phyloP scores from a whole-genome alignment of 345 rosid genomes.

The Eucalyptus regnans region DNA sequence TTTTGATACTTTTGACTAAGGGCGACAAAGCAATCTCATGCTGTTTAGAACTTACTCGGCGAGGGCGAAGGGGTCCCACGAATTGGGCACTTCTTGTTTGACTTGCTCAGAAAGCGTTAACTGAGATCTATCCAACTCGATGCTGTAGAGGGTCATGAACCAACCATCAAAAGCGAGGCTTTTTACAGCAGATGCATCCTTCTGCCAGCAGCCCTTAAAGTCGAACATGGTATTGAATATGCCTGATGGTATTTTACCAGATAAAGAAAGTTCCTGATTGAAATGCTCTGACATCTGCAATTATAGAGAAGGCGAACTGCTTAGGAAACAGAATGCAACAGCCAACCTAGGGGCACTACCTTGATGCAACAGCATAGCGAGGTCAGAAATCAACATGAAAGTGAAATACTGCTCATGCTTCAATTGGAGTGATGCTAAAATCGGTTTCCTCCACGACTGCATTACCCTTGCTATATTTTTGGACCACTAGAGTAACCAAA shows the following conservation, averaged over 20 bases:
- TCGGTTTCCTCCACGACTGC: neutral
- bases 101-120: constrained; percentile 51
- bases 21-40: neutral
- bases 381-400: neutral
- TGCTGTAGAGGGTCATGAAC: constrained; percentile 76
- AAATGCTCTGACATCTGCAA: constrained; percentile 92
- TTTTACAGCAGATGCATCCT: constrained; percentile 58
- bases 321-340: neutral
- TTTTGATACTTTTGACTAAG: neutral
- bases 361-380: neutral
- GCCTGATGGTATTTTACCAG: constrained; percentile 89
- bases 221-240: constrained; percentile 66
- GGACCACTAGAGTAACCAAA: neutral
- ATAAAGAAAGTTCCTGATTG: constrained; percentile 60
- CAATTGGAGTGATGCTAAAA: neutral
- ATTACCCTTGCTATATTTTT: neutral
- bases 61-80: constrained; percentile 86
- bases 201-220: constrained; percentile 65
- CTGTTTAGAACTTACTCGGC: constrained; percentile 49
- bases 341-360: neutral
- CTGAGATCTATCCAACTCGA: constrained; percentile 65
- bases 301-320: neutral
- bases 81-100: constrained; percentile 66
- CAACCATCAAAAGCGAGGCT: constrained; percentile 84
- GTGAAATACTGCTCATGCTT: neutral